Evolutionary conservation across 306 rosid species (phyloP).

Genomic region (Begonia masoniana): DNA sequence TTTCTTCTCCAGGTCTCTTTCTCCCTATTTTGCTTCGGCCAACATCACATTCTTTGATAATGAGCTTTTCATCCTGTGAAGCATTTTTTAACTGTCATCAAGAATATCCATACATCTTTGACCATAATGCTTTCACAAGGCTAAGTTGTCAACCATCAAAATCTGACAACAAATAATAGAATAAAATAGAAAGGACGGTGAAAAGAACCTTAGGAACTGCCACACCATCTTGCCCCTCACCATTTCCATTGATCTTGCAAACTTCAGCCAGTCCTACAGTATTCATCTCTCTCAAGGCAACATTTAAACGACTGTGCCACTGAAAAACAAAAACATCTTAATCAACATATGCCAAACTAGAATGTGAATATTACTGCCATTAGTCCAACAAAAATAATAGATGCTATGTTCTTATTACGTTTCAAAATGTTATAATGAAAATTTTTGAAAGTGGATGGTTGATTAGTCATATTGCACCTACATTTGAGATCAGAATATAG

Average conservation of each 20-base stretch:
- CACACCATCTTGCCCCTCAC: conserved; percentile 30
- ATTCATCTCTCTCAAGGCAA: conserved; percentile 65
- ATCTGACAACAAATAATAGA: conserved; percentile 1
- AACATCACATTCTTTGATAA: conserved; percentile 20
- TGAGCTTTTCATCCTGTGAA: conserved; percentile 55
- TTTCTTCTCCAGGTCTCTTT: conserved; percentile 43
- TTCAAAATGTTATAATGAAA: too few relatives aligned
- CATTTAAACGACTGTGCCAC: conserved; percentile 86
- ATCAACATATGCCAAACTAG: too few relatives aligned
- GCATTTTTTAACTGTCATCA: conserved; percentile 11
- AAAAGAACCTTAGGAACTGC: conserved; percentile 30
- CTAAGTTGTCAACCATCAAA: background rate
- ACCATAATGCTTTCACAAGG: background rate
- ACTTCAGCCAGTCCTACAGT: conserved; percentile 47
- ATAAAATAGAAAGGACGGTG: conserved; percentile 1
- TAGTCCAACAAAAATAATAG: conserved; percentile 6
- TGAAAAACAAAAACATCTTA: conserved; percentile 16
- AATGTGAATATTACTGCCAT: conserved; percentile 6
- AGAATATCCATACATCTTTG: background rate
- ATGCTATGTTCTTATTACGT: too few relatives aligned
- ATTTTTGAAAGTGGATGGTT: too few relatives aligned
- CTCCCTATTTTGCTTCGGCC: conserved; percentile 29
- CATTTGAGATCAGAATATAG: too few relatives aligned
- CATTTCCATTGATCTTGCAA: conserved; percentile 40
- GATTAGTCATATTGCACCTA: too few relatives aligned